Base-by-base conservation (phyloP, 306 rosid species). In the Canavalia ensiformis region DNA sequence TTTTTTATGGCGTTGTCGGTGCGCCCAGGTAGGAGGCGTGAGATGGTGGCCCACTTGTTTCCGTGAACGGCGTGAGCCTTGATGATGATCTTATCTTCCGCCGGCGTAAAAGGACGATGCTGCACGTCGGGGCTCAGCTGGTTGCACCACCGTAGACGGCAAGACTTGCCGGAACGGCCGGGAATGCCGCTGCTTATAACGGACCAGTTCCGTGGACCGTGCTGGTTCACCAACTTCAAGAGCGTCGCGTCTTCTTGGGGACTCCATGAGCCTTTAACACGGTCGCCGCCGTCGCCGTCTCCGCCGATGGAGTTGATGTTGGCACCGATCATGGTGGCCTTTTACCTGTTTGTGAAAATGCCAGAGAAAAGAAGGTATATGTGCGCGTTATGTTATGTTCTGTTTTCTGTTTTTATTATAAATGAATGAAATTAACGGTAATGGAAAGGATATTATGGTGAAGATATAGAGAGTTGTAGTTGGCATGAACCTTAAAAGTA, bases 21-120 rank as follows among this genome's bases (percentile, higher is more conserved):
- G 0, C 99, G 91, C 2, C 99, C 98, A 0, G 95, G 98, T 7
- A 95, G 81, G 59, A 91, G 88, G 31, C 98, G 90, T 0, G 99
- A 90, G n/a, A 95, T 91, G 28, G 97, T 95, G 42, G 98, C 97
- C 99, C 99, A 95, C 80, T 91, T 93, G 78, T 95, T 95, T 0
- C 99, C 99, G 65, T 95, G 96, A n/a, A 83, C 0, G 0, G 88
- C 86, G 75, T 93, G 98, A 6, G 97, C 94, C 50, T 56, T 51
- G n/a, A 87, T n/a, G 4, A 95, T 93, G 78, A 88, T 29, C 1
- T 69, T 74, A 11, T 93, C 97, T 80, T 95, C 99, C 2, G 82
- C 78, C 0, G 94, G 88, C 0, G 90, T 88, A n/a, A 95, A 95
- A 0, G 99, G 92, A 2, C 90, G 90, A 80, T 95, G 99, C 80